phyloP scores from a whole-genome alignment of 768 basidiomycete genomes.

The Sistotremastrum niveocremeum region DNA sequence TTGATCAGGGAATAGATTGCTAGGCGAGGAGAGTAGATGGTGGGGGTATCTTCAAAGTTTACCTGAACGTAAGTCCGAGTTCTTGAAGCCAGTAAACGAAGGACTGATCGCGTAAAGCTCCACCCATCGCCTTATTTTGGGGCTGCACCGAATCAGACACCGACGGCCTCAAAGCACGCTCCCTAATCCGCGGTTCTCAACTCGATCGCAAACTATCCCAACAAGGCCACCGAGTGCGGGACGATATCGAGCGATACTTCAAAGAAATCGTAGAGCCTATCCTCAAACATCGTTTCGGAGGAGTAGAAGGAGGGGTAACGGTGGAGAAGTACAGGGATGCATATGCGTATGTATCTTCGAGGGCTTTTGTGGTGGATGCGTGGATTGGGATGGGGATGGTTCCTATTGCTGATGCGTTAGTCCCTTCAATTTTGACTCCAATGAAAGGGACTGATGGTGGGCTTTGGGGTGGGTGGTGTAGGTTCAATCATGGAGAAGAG shows the following conservation, averaged over 20 bases:
- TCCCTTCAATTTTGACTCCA: constrained; percentile 5
- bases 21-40: constrained; percentile 41
- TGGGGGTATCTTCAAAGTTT: constrained; percentile 53
- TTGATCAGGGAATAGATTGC: constrained; percentile 23
- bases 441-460: background rate
- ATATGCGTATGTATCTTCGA: constrained; percentile 59
- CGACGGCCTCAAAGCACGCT: too few relatives aligned
- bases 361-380: constrained; percentile 73
- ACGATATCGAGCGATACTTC: constrained; percentile 2
- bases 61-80: constrained; percentile 23
- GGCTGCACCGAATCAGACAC: too few relatives aligned
- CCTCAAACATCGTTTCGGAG: background rate
- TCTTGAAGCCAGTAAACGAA: too few relatives aligned
- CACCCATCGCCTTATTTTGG: too few relatives aligned
- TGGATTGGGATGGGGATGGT: constrained; percentile 76
- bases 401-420: constrained; percentile 73
- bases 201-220: too few relatives aligned
- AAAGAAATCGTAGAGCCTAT: constrained; percentile 2
- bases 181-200: too few relatives aligned
- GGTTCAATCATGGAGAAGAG: constrained; percentile 61
- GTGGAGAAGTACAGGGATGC: constrained; percentile 36
- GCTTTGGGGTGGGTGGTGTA: constrained; percentile 13
- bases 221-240: background rate
- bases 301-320: constrained; percentile 2
- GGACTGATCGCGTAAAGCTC: too few relatives aligned